Percentiles rank a stretch among this genome's conserved stretches.
These are phyloP conservation scores for Bipolaris cookei DNA, from an alignment of 2,329 filamentous ascomycete species.

Conservation along the genomic window DNA sequence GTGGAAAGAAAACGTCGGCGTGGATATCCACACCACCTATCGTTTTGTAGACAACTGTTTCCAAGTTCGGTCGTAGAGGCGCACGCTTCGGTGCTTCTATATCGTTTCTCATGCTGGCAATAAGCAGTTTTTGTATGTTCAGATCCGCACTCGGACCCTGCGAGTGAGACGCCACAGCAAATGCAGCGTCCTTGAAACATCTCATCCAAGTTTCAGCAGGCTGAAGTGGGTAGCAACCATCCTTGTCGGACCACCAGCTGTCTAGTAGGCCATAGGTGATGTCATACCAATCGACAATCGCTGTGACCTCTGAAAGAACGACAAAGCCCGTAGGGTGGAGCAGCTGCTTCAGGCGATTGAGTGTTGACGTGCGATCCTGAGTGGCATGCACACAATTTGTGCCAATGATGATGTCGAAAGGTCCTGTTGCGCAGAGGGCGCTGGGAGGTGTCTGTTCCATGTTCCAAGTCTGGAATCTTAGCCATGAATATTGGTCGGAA, in stretches of 20 bases:
- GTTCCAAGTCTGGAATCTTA: conserved; percentile 42
- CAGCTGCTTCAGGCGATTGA: conserved; percentile 5
- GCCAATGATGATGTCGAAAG: conserved; percentile 18
- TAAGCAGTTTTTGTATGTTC: conserved; percentile 4
- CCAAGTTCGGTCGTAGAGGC: not conserved
- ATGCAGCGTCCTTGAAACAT: conserved; percentile 2
- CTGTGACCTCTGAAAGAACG: conserved; percentile 22
- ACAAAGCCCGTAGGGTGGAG: conserved; percentile 17
- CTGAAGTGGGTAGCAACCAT: conserved; percentile 15
- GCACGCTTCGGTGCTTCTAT: not conserved
- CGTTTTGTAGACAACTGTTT: conserved; percentile 19
- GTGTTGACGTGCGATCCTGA: conserved; percentile 1
- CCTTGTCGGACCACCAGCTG: conserved; percentile 27
- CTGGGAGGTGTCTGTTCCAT: conserved; percentile 22
- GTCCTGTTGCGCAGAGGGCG: not conserved
- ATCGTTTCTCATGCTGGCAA: conserved; percentile 3
- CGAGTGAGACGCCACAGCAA: conserved; percentile 2
- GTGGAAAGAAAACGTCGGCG: conserved; percentile 47
- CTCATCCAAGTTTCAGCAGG: conserved; percentile 8
- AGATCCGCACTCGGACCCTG: not conserved
- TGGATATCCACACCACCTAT: conserved; percentile 14
- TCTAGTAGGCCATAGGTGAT: conserved; percentile 27
- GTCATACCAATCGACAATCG: conserved; percentile 25
- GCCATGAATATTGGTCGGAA: conserved; percentile 32
- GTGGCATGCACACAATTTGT: conserved; percentile 34